phyloP scores from a whole-genome alignment of 805 yeast genomes.

The Monosporozyma aerobia region DNA sequence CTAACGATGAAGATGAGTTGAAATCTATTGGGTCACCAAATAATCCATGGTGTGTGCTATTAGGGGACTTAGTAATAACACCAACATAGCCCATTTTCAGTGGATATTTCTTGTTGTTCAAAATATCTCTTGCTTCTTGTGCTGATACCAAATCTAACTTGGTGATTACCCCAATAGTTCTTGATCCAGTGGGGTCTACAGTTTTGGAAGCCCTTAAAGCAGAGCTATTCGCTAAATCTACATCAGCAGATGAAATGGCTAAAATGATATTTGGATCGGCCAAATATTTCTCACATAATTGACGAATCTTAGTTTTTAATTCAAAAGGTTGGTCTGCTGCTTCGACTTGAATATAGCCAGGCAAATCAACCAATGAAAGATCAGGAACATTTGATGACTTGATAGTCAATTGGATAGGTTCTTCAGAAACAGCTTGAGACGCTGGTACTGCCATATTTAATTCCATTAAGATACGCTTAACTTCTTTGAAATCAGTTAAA shows the following conservation, averaged over 20 bases:
- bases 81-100: conserved; percentile 96
- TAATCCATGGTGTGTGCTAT: conserved; percentile 10
- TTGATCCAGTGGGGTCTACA: conserved; percentile 89
- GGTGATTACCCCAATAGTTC: conserved; percentile 95
- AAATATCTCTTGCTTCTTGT: conserved; percentile 52
- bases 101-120: conserved; percentile 78
- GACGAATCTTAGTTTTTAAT: conserved; percentile 68
- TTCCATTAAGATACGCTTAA: conserved; percentile 79
- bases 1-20: background rate
- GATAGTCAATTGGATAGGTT: conserved; percentile 87
- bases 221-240: conserved; percentile 91
- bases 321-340: conserved; percentile 92
- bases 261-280: conserved; percentile 88
- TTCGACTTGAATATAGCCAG: conserved; percentile 95
- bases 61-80: conserved; percentile 80
- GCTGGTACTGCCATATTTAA: conserved; percentile 88
- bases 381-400: conserved; percentile 89
- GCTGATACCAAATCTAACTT: conserved; percentile 87
- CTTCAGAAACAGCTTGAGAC: conserved; percentile 77
- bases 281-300: conserved; percentile 74
- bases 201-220: conserved; percentile 83
- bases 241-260: conserved; percentile 97
- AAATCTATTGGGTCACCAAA: conserved; percentile 10
- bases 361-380: conserved; percentile 85
- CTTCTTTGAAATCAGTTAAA: conserved; percentile 79